phyloP scores from a whole-genome alignment of 176 grass and related monocot species.

The Cenchrus purpureus region DNA sequence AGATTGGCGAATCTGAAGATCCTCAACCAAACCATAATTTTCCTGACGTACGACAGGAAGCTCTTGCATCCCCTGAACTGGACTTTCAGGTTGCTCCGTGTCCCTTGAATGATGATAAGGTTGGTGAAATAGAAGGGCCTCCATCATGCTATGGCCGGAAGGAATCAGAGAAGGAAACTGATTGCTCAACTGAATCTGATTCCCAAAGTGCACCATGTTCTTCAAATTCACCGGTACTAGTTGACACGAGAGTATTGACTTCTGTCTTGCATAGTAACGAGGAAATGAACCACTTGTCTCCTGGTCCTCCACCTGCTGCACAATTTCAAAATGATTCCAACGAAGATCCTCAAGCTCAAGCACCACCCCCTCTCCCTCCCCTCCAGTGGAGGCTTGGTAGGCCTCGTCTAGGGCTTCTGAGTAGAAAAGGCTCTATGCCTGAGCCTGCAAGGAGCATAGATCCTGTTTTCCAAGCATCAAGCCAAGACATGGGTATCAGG shows the following conservation, averaged over 20 bases:
- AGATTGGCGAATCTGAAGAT: slow-evolving; percentile 23
- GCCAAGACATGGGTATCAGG: slow-evolving; percentile 17
- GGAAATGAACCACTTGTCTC: slow-evolving; percentile 14
- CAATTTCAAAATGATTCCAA: slow-evolving; percentile 46
- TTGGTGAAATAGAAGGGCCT: slow-evolving; percentile 33
- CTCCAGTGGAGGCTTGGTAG: slow-evolving; percentile 87
- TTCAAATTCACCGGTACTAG: slow-evolving; percentile 33
- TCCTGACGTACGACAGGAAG: slow-evolving; percentile 33
- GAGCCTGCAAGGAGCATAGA: slow-evolving; percentile 40
- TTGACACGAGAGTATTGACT: slow-evolving; percentile 30
- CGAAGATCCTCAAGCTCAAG: slow-evolving; percentile 53
- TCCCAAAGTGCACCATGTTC: slow-evolving; percentile 26
- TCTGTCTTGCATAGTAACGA: slow-evolving; percentile 22
- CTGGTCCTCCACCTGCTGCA: slow-evolving; percentile 12
- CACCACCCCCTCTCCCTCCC: slow-evolving; percentile 85
- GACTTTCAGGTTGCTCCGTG: slow-evolving; percentile 22
- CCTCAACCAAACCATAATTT: slow-evolving; percentile 3
- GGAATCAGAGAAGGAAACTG: slow-evolving; percentile 30
- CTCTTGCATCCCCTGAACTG: slow-evolving; percentile 27
- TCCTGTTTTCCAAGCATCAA: slow-evolving; percentile 27
- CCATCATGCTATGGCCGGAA: not conserved
- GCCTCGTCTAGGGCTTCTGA: slow-evolving; percentile 44
- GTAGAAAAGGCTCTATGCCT: slow-evolving; percentile 24
- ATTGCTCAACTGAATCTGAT: slow-evolving; percentile 31
- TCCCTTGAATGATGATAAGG: slow-evolving; percentile 26